Conservation (phyloP, 208 protist genomes). For the Kentomonas sorsogonicus region DNA sequence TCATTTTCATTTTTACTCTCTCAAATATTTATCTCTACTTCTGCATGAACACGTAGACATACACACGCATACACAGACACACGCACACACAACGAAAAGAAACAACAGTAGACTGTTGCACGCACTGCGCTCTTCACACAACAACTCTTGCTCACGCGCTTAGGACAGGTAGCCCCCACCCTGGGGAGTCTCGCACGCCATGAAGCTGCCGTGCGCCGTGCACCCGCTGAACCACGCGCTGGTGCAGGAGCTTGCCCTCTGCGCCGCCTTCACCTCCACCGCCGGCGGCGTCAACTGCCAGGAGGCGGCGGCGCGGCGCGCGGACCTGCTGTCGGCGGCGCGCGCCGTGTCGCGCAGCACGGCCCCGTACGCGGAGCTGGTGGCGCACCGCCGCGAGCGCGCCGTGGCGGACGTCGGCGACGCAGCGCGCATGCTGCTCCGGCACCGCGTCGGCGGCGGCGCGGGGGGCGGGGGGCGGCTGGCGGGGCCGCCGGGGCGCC, state of each 20-base stretch:
- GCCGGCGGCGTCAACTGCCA: background rate
- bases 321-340: slow-evolving; percentile 1
- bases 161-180: no score
- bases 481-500: slow-evolving; percentile 9
- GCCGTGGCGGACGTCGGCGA: background rate
- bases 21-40: background rate
- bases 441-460: background rate
- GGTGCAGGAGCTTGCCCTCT: slow-evolving; percentile 61
- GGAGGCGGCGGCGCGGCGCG: slow-evolving; percentile 7
- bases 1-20: background rate
- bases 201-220: slow-evolving; percentile 30
- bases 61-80: background rate
- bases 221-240: slow-evolving; percentile 55
- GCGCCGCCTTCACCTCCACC: slow-evolving; percentile 16
- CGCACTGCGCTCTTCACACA: no score
- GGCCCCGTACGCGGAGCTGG: background rate
- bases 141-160: no score
- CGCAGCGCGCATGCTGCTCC: background rate
- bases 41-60: background rate
- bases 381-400: background rate
- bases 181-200: no score
- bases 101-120: no score
- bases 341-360: background rate
- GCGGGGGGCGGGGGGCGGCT: background rate
- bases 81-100: no score